phyloP scores from a whole-genome alignment of 2,329 filamentous ascomycete species.

The Nemania sp. region DNA sequence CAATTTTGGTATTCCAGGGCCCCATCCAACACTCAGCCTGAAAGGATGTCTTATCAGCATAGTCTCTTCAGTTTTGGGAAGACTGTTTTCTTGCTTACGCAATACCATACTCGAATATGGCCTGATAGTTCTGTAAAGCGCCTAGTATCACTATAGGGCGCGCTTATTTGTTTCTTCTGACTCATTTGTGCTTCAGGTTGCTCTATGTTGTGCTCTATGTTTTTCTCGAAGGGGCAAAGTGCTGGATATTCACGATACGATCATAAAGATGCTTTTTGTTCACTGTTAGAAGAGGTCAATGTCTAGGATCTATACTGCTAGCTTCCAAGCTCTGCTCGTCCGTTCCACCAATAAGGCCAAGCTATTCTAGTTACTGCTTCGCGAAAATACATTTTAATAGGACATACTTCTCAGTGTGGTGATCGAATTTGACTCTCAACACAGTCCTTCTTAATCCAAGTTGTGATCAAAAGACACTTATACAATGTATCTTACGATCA shows the following conservation, averaged over 20 bases:
- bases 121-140: not conserved
- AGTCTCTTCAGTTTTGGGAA: not conserved
- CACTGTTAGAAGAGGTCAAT: not conserved
- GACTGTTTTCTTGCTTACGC: slow-evolving; percentile 14
- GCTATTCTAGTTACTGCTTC: not conserved
- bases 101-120: slow-evolving; percentile 7
- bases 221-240: slow-evolving; percentile 1
- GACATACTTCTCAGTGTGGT: not conserved
- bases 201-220: not conserved
- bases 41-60: slow-evolving; percentile 7
- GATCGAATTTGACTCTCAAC: slow-evolving; percentile 10
- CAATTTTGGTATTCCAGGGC: not conserved
- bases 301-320: slow-evolving; percentile 21
- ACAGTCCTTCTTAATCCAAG: slow-evolving; percentile 10
- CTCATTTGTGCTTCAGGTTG: not conserved
- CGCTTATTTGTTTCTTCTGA: slow-evolving; percentile 8
- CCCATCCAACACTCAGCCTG: slow-evolving; percentile 11
- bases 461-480: slow-evolving; percentile 22
- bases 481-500: slow-evolving; percentile 23
- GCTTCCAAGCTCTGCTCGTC: not conserved
- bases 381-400: slow-evolving; percentile 3
- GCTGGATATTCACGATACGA: slow-evolving; percentile 8
- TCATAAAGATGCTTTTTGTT: slow-evolving; percentile 4
- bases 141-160: not conserved
- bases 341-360: slow-evolving; percentile 12